phyloP scores from a whole-genome alignment of 371 early-diverging fungal genomes.

The Mortierella sp. region DNA sequence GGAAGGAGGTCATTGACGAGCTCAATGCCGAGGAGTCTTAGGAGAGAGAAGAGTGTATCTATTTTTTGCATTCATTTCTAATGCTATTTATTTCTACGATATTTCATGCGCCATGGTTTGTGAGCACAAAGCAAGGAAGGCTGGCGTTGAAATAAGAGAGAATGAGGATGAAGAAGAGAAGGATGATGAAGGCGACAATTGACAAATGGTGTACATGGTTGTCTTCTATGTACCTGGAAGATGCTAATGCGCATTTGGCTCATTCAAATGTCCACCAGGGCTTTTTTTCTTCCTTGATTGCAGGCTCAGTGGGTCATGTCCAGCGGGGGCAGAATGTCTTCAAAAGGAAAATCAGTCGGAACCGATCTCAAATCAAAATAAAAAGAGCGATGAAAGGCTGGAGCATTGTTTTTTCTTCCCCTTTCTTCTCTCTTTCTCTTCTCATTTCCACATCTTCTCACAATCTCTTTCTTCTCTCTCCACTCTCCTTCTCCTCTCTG shows the following conservation, averaged over 20 bases:
- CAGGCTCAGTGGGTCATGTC: not conserved
- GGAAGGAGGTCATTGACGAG: constrained; percentile 58
- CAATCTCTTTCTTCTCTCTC: not conserved
- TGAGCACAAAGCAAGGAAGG: not conserved
- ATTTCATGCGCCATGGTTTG: not conserved
- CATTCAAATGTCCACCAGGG: not conserved
- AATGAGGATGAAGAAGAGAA: not conserved
- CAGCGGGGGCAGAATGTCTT: not conserved
- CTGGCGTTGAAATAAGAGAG: not conserved
- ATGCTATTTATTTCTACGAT: not conserved
- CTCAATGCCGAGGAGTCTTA: constrained; percentile 25
- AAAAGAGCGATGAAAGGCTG: too few species aligned
- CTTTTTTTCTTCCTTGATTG: not conserved
- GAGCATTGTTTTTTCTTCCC: not conserved
- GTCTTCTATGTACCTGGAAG: not conserved
- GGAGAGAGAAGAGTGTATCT: not conserved
- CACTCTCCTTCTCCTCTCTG: not conserved
- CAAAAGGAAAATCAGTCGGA: constrained; percentile 13
- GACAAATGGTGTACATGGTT: not conserved
- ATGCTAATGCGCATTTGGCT: not conserved
- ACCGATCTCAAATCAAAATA: not conserved
- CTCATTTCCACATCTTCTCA: too few species aligned
- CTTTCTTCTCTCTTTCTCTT: not conserved
- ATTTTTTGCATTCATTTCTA: too few species aligned
- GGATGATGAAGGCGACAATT: not conserved